Evolutionary conservation across 768 basidiomycete genomes (phyloP).

Genomic region (Mrakia frigida): DNA sequence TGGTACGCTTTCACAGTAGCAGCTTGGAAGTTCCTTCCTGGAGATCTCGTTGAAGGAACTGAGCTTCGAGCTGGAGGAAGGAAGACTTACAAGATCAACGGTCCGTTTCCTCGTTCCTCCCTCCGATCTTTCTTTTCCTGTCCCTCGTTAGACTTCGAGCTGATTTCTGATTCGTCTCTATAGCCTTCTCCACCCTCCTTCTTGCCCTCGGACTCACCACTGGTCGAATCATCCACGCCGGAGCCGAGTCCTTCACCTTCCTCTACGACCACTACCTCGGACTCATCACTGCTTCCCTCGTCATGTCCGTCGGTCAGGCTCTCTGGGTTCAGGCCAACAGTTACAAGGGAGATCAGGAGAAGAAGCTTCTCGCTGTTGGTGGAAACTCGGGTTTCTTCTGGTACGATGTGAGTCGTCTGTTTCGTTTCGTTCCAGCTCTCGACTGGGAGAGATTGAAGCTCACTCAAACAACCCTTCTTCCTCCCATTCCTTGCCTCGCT

Average conservation of each 20-base stretch:
- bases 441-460: background rate
- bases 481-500: background rate
- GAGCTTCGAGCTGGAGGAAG: background rate
- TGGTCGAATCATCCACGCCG: constrained; percentile 66
- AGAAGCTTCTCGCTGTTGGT: constrained; percentile 74
- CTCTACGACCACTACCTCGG: constrained; percentile 89
- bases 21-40: constrained; percentile 73
- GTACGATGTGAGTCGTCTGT: constrained; percentile 68
- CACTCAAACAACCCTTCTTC: background rate
- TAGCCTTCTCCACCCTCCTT: constrained; percentile 83
- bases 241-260: constrained; percentile 77
- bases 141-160: background rate
- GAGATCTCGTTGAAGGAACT: constrained; percentile 62
- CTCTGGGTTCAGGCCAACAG: constrained; percentile 64
- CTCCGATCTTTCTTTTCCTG: background rate
- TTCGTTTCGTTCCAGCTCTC: background rate
- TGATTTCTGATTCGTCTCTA: background rate
- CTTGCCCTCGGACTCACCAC: constrained; percentile 67
- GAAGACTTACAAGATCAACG: constrained; percentile 30
- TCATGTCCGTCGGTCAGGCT: constrained; percentile 73
- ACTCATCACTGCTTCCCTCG: constrained; percentile 70
- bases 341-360: constrained; percentile 48
- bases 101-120: background rate
- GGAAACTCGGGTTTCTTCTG: constrained; percentile 82
- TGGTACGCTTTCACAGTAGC: constrained; percentile 88